These are phyloP conservation scores for Monocercomonoides exilis DNA, from an alignment of 78 protist genomes.

Conservation along the genomic window DNA sequence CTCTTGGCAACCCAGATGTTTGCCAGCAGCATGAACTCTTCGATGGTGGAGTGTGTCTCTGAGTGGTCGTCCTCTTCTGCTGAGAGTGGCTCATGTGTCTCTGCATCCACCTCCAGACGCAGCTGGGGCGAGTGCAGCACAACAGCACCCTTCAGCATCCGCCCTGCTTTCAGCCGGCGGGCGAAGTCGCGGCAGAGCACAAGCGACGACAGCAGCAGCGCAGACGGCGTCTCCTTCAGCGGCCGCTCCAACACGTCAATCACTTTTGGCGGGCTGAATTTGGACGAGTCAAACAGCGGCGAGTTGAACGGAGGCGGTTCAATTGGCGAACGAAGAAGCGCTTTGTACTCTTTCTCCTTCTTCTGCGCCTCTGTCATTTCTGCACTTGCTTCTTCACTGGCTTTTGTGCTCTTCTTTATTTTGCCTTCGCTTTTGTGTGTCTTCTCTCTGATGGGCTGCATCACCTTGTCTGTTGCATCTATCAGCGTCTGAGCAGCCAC, in stretches of 20 bases:
- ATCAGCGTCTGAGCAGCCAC: conserved; percentile 53
- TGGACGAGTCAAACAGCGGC: neutral
- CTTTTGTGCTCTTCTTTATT: too few relatives aligned
- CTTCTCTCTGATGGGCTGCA: too few relatives aligned
- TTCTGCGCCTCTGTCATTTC: too few relatives aligned
- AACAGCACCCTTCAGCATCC: conserved; percentile 56
- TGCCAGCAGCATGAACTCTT: conserved; percentile 90
- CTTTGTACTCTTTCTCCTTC: too few relatives aligned
- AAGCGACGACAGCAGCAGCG: neutral
- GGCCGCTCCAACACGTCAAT: neutral
- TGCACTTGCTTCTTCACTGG: too few relatives aligned
- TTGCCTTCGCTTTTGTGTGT: too few relatives aligned
- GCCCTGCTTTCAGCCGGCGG: conserved; percentile 40
- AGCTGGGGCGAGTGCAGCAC: conserved; percentile 34
- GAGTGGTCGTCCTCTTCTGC: conserved; percentile 7
- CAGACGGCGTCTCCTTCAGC: neutral
- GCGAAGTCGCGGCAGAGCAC: conserved; percentile 35
- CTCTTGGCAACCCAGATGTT: conserved; percentile 73
- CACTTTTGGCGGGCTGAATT: too few relatives aligned
- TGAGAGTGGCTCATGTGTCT: conserved; percentile 33
- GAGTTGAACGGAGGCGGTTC: neutral
- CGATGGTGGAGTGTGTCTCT: conserved; percentile 44
- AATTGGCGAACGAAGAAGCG: too few relatives aligned
- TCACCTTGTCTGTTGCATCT: neutral
- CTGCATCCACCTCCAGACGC: conserved; percentile 38